Evolutionary conservation across 768 basidiomycete species (phyloP).

Genomic region (Cubamyces lactineus): DNA sequence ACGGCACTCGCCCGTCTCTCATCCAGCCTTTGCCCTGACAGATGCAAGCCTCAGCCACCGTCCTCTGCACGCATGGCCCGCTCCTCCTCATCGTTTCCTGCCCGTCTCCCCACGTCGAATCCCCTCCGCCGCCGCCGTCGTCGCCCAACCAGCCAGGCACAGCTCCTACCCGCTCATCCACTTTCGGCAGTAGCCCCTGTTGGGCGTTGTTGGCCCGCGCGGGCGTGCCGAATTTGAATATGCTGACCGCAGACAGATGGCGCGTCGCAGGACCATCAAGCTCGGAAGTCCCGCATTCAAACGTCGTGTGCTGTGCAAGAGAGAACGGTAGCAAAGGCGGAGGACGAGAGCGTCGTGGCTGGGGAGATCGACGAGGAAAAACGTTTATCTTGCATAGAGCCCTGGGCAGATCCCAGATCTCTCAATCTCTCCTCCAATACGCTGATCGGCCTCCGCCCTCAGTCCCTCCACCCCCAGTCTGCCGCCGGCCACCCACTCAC

Average conservation of each 20-base stretch:
- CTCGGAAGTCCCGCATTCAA: no score
- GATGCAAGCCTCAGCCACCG: slow-evolving; percentile 20
- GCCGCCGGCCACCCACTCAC: not conserved
- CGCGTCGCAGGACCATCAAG: not conserved
- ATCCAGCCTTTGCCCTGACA: not conserved
- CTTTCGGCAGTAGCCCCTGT: not conserved
- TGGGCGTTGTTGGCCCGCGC: not conserved
- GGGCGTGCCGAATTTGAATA: slow-evolving; percentile 5
- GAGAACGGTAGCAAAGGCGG: not conserved
- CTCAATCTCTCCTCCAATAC: not conserved
- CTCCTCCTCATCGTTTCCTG: not conserved
- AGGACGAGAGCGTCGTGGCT: not conserved
- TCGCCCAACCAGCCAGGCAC: not conserved
- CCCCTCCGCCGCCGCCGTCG: slow-evolving; percentile 9
- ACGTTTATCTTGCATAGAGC: not conserved
- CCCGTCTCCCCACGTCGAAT: slow-evolving; percentile 10
- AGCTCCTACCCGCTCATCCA: not conserved
- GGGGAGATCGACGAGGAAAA: slow-evolving; percentile 2
- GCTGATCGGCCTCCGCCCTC: not conserved
- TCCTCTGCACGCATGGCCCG: slow-evolving; percentile 14
- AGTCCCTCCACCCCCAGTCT: not conserved
- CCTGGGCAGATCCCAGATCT: not conserved
- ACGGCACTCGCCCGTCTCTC: not conserved
- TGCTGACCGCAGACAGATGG: not conserved
- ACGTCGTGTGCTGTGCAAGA: not conserved